Evolutionary conservation across 164 flowering plant species (phyloP), one percentile per base, ranked within the genome.

Genomic region (Annona cherimola): DNA sequence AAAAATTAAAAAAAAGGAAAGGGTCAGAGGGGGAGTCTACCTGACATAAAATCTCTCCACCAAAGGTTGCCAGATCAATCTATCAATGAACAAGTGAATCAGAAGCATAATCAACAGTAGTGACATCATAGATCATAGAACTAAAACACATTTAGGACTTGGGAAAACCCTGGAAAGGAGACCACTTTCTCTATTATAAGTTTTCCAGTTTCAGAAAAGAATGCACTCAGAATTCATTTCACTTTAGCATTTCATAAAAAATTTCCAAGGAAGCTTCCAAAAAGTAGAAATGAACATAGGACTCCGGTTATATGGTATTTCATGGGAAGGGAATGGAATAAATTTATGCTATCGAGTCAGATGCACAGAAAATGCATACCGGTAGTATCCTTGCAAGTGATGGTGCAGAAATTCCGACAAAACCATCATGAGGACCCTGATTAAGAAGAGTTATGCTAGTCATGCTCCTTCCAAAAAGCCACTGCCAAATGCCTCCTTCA

Each of bases 321-420:
- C 57, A 9, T 50, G 57, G 57, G 14, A 50, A 41, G 63, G 19
- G 44, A 64, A 42, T 35, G 40, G n/a, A 40, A 64, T 5, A 64
- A 18, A 9, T 40, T 64, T 40, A 64, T 62, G 67, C 6, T 64
- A 7, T 18, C 40, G n/a, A 66, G 4, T 62, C 41, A 44, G 8
- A 61, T 44, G 9, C 7, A 40, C 18, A 11, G 55, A 14, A 42
- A 45, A 71, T 42, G 82, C 91, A 63, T 54, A 95, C 99, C 84
- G 99, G 98, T 59, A 95, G 88, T 76, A 93, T 86, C 80, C 92
- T 88, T 75, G 97, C 94, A 72, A 93, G 86, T 73, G 96, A 87
- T 69, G 99, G 98, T 68, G 99, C 98, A 71, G 98, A 91, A 77
- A 95, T 90, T 63, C 98, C 99, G 79, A 93, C 90, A 87, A 87